Base-by-base conservation (phyloP, 1,139 yeast species). In the Yamadazyma songkhlaensis region DNA sequence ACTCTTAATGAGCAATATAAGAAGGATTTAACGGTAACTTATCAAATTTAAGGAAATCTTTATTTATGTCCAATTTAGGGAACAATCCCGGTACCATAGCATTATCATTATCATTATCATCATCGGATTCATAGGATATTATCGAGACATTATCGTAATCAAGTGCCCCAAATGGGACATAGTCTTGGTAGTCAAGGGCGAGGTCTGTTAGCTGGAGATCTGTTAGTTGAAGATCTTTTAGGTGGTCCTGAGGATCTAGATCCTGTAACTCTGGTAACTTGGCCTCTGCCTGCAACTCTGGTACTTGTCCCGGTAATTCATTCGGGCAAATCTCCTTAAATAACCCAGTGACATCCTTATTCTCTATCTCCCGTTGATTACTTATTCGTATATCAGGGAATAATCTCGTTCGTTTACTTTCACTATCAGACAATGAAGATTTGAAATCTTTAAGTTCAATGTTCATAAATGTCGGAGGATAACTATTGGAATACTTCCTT, bases 71-170 rank as follows among this genome's bases (percentile, higher is more conserved):
- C 69, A 68, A 62, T 13, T 46, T 44, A 2, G 74, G 74, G 42
- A 67, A 68, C 8, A 68, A 53, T 1, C 69, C 72, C 0, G 72
- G 73, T 1, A 49, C 64, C 9, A 54, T 41, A 7, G 56, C 57
- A 32, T 56, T 55, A 6, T 28, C 26, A 23, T 35, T 29, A 9
- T 28, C 25, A 21, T 20, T n/a, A 13, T 6, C 7, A 21, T 21
- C 8, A 3, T 24, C 22, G 3, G 13, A 20, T 10, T 30, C 32
- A 13, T 27, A n/a, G 9, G 24, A 17, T 15, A 24, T 13, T 12
- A 13, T 11, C 9, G 15, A 10, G 6, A 13, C 9, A 14, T 21
- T 35, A 20, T 31, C 34, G 26, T 14, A 7, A 9, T 11, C 5
- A 13, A 4, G 6, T 17, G 4, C 20, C n/a, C n/a, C n/a, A n/a